Evolutionary conservation across 306 rosid species (phyloP).

Genomic region (Fragaria nilgerrensis): DNA sequence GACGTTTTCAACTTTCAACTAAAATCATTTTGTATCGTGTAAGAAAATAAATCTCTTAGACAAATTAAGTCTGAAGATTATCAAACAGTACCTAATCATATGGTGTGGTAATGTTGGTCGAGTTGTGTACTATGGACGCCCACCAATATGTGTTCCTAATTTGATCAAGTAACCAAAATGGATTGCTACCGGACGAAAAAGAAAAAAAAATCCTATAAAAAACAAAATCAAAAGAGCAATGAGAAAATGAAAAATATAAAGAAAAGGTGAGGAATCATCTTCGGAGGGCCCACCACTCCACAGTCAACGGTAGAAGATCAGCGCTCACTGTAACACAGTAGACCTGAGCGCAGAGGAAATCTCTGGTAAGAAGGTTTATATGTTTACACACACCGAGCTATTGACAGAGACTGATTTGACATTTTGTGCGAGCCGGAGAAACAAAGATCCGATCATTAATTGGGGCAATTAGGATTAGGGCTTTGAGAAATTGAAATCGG

Average conservation of each 20-base stretch:
- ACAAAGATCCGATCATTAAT: slow-evolving; percentile 16
- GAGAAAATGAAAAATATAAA: neutral
- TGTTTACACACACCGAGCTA: neutral
- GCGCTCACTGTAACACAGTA: neutral
- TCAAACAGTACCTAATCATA: too few relatives aligned
- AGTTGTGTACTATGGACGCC: too few relatives aligned
- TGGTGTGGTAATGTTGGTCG: too few relatives aligned
- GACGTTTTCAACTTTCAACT: too few relatives aligned
- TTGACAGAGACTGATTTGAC: slow-evolving; percentile 2
- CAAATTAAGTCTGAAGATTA: too few relatives aligned
- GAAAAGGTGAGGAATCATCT: neutral
- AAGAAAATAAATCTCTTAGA: too few relatives aligned
- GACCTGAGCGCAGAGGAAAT: neutral
- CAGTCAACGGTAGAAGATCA: neutral
- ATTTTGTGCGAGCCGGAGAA: neutral
- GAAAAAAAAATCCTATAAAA: too few relatives aligned
- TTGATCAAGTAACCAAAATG: too few relatives aligned
- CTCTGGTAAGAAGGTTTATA: neutral
- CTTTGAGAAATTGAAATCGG: neutral
- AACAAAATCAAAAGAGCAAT: too few relatives aligned
- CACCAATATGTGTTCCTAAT: too few relatives aligned
- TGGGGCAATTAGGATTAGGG: slow-evolving; percentile 31
- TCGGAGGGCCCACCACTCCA: neutral
- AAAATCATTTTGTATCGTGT: too few relatives aligned
- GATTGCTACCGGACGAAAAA: too few relatives aligned